Base-by-base conservation (phyloP, 495 filamentous ascomycete genomes). In the Neurospora sp. region DNA sequence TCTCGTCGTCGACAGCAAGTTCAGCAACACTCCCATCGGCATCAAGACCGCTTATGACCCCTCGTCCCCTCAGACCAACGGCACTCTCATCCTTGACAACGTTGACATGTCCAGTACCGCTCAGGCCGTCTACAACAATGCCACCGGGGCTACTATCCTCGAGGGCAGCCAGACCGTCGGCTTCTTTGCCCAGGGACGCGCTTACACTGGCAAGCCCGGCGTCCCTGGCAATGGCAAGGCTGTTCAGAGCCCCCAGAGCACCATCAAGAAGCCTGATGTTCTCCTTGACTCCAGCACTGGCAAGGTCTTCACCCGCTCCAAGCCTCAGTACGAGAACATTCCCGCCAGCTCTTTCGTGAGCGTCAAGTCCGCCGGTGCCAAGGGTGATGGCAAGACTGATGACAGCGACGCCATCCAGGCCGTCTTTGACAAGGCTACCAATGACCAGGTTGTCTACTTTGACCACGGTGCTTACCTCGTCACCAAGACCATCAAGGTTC, bases 391-490 rank as follows among this genome's bases (percentile, higher is more conserved):
- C 39, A 75, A 78, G 27, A 87, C 89, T 31, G 91, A 93, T 74
- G 91, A 93, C 74, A 91, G 90, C 9, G 85, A 83, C 0, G 87
- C 85, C 20, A 86, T 99, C 77, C 94, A 99, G 78, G 80, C 83
- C 44, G 84, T 91, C 41, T 86, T 94, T 47, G 85, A 95, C 79
- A 87, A 83, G 71, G 89, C 83, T 18, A 82, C 82, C 18, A 74
- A 83, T 8, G 84, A 84, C 71, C 89, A 94, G 65, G 83, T 98
- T 70, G 87, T 97, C 71, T 98, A 92, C 86, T 96, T 99, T 78
- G 93, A 96, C 80, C 92, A 96, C 77, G 95, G 95, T 69, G 89
- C 91, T 37, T 99, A 97, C 82, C 81, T 97, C 22, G 85, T 99
- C 77, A 92, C 92, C 65, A 86, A 90, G 70, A 98, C 95, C 2